Conservation (phyloP, 306 rosid genomes). For the Quercus glauca region DNA sequence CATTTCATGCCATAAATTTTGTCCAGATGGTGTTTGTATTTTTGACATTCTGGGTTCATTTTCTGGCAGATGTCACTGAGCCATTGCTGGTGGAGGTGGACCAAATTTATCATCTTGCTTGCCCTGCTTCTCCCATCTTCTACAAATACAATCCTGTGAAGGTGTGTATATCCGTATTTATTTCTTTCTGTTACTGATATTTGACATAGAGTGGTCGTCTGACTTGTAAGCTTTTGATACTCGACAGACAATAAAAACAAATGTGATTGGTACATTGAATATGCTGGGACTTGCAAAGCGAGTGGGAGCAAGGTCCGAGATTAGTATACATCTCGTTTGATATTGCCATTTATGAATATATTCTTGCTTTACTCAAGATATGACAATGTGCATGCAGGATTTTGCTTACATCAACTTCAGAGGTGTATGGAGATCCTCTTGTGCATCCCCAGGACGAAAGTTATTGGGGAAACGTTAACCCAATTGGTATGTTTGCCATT, state of each 20-base stretch:
- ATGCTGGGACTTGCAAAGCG: constrained; percentile 99
- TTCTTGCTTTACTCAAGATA: background rate
- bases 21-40: background rate
- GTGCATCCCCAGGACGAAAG: constrained; percentile 87
- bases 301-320: constrained; percentile 87
- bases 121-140: constrained; percentile 98
- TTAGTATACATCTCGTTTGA: background rate
- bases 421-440: constrained; percentile 96
- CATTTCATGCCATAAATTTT: background rate
- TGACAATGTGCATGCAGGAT: constrained; percentile 55
- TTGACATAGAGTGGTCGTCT: background rate
- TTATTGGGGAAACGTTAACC: constrained; percentile 99
- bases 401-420: constrained; percentile 94
- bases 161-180: constrained; percentile 39
- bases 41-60: background rate
- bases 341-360: background rate
- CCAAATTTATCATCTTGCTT: constrained; percentile 93
- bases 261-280: constrained; percentile 94
- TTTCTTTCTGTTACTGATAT: background rate
- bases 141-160: constrained; percentile 96
- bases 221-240: background rate
- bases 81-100: constrained; percentile 86
- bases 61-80: constrained; percentile 76
- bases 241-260: constrained; percentile 88
- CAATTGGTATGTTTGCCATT: constrained; percentile 55